A percentile compares a stretch with the other conserved stretches of the same genome.
These are phyloP conservation scores for Globisporangium orthogonon DNA, from an alignment of 352 stramenopile genomes.

Conservation along the genomic window DNA sequence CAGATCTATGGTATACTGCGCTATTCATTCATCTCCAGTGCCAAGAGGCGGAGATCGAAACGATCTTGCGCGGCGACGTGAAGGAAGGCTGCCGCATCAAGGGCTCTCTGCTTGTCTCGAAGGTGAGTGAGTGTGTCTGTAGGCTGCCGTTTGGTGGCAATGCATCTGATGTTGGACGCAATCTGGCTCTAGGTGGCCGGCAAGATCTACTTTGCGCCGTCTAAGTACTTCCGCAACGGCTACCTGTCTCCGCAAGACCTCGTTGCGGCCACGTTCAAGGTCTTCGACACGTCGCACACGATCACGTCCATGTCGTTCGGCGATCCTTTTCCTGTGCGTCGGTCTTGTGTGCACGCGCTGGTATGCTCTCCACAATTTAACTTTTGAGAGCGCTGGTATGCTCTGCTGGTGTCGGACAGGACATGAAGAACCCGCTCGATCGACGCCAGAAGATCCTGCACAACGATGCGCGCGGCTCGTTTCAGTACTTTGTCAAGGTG, in stretches of 20 bases:
- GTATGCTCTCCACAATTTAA: too few species aligned
- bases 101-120: slow-evolving; percentile 64
- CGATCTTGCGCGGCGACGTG: slow-evolving; percentile 64
- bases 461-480: slow-evolving; percentile 48
- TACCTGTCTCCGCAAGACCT: slow-evolving; percentile 64
- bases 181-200: slow-evolving; percentile 66
- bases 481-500: slow-evolving; percentile 85
- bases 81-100: slow-evolving; percentile 76
- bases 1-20: too few species aligned
- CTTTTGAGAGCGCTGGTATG: too few species aligned
- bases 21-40: too few species aligned
- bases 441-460: slow-evolving; percentile 52
- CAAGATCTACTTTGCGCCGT: slow-evolving; percentile 77
- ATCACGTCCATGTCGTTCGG: slow-evolving; percentile 66
- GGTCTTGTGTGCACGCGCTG: neutral
- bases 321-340: slow-evolving; percentile 61
- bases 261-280: slow-evolving; percentile 59
- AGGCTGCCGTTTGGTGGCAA: too few species aligned
- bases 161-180: too few species aligned
- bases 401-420: slow-evolving; percentile 20
- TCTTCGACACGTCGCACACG: slow-evolving; percentile 74
- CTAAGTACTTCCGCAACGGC: slow-evolving; percentile 75
- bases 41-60: slow-evolving; percentile 72
- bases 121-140: slow-evolving; percentile 41
- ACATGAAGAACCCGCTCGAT: slow-evolving; percentile 84